A percentile compares a stretch with the other conserved stretches of the same genome.
Conservation (phyloP, 352 stramenopile genomes). For the Phytophthora macrochlamydospora region DNA sequence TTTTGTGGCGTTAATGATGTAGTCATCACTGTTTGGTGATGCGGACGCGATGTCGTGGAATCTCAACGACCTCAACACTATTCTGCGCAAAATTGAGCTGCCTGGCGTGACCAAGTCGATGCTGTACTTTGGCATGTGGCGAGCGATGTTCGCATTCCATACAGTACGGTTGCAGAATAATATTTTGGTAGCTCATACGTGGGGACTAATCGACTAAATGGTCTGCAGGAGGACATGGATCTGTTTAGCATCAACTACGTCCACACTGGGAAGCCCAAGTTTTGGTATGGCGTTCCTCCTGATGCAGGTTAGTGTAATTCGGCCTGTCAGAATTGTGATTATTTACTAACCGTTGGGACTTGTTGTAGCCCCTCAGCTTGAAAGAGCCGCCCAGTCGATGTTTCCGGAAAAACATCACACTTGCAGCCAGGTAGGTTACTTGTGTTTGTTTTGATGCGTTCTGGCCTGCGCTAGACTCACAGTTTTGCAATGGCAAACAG, state of each 20-base stretch:
- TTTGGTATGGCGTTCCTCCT: conserved; percentile 92
- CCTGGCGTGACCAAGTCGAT: conserved; percentile 90
- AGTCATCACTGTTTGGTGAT: conserved; percentile 87
- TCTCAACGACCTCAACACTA: conserved; percentile 87
- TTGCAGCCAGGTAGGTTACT: conserved; percentile 63
- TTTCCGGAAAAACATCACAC: conserved; percentile 87
- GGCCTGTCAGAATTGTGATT: too few relatives aligned
- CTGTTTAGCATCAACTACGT: conserved; percentile 95
- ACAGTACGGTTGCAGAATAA: conserved; percentile 41
- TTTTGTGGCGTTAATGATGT: background rate
- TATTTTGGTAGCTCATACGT: background rate
- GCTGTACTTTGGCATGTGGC: conserved; percentile 96
- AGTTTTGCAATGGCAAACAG: conserved; percentile 27
- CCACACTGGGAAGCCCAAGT: conserved; percentile 92
- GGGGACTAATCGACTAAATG: background rate
- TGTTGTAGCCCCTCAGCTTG: conserved; percentile 61
- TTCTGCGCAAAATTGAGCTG: conserved; percentile 80
- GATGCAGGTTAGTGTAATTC: conserved; percentile 40
- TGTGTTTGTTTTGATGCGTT: background rate
- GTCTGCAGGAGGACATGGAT: conserved; percentile 91
- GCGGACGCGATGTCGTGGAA: conserved; percentile 82
- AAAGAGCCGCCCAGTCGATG: conserved; percentile 83
- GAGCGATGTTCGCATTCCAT: conserved; percentile 94
- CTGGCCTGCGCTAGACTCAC: background rate
- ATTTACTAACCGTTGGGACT: too few relatives aligned